Evolutionary conservation across 2,329 filamentous ascomycete genomes (phyloP), one percentile per base, ranked within the genome.

Genomic region (Stenocarpella maydis): DNA sequence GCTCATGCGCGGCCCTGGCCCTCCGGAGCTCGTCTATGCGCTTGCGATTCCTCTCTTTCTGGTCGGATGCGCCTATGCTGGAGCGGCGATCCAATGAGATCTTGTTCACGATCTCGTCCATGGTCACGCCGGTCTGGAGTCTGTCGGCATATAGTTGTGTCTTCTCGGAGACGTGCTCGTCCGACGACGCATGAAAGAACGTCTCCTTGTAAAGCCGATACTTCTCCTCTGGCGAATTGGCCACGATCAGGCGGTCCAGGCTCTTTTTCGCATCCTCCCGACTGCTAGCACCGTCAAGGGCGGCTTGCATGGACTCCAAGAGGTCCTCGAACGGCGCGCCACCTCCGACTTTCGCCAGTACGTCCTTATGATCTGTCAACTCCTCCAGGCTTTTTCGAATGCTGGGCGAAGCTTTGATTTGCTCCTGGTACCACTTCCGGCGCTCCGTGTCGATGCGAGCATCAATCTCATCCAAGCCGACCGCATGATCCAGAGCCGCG

Each of bases 381-480:
- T 74, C 72, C 39, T 74, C 72, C 17, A 73, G 73, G 26, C 76
- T 52, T n/a, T 70, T 71, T 39, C 70, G 65, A 31, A 75, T 69
- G 15, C 70, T 74, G 15, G 69, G 71, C n/a, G 71, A 75, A 17
- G 65, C 70, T 43, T 67, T 73, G 64, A 72, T 71, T 34, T 66
- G 74, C 69, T 77, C 74, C n/a, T 83, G 81, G 69, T 87, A 86
- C 86, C 87, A 88, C 14, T 81, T 81, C 70, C 82, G 81, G 74
- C 86, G 86, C 74, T 88, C 86, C 34, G 81, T 81, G 12, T 80
- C 78, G 73, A 89, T 83, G 70, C 82, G 82, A 26, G 81, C 79
- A 72, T 88, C 86, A 49, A 89, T 82, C 21, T 75, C 77, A 50
- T 80, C 77, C 15, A 87, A 76, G 64, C 81, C 79, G n/a, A 80